Base-by-base conservation (phyloP, 768 basidiomycete genomes). In the Tubosaeta sp. region DNA sequence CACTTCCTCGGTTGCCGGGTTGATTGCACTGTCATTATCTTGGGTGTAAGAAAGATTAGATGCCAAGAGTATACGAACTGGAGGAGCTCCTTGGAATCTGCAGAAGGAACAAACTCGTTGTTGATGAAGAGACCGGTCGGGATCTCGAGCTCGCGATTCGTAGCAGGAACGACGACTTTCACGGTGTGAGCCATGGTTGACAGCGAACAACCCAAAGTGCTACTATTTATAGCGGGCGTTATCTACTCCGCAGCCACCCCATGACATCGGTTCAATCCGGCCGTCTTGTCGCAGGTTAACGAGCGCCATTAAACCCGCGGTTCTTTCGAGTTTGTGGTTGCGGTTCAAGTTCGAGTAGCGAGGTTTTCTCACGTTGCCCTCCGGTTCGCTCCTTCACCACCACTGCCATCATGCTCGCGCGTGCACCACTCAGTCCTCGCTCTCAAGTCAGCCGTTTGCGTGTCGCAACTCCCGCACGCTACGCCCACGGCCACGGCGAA, bases 51-150 rank as follows among this genome's bases (percentile, higher is more conserved):
- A 18, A 21, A 21, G 52, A 56, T 46, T 18, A 34, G 25, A 56
- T 24, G 42, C 44, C 13, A 47, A 35, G 19, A 42, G 32, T 0
- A 44, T 36, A 67, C 82, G 58, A 59, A 89, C 87, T 78, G 64
- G 63, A 91, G 81, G 39, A 75, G 66, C 49, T 87, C 85, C 13
- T 72, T 62, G 29, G 82, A 86, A 59, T 89, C 86, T 22, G 77
- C 75, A 6, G 87, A 89, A n/a, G 82, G 67, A 25, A 90, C 86
- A 61, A 92, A 94, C 63, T 92, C 79, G 65, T 90, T 91, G 75
- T 94, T 84, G 71, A 97, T 94, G 74, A 90, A 97, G 22, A 95
- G 76, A 16, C 91, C 91, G 7, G 88, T 90, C 10, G 85, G 84
- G 32, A 94, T 76, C 31, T 73, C 72, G 44, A 90, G 73, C 60